These are phyloP conservation scores for Erythrophleum ivorense DNA, from an alignment of 331 rosid species.

Conservation along the genomic window DNA sequence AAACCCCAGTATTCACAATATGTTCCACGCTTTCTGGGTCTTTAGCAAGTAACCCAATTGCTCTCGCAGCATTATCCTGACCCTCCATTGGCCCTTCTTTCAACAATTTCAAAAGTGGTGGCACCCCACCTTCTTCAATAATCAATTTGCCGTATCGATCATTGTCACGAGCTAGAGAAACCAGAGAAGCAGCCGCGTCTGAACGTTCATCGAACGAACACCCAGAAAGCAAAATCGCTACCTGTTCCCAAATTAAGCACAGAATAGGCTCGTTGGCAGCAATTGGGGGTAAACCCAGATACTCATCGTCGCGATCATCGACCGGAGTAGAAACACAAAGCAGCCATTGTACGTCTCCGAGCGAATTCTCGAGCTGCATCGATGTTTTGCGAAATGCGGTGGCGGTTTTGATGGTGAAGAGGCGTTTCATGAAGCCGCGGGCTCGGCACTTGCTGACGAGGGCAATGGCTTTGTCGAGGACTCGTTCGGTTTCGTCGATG, in stretches of 20 bases:
- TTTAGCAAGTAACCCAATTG: constrained; percentile 66
- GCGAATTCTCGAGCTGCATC: constrained; percentile 64
- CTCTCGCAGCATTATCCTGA: constrained; percentile 68
- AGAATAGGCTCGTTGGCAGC: constrained; percentile 76
- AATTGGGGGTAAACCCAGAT: constrained; percentile 76
- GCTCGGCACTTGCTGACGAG: constrained; percentile 69
- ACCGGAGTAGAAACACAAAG: constrained; percentile 66
- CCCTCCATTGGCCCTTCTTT: constrained; percentile 70
- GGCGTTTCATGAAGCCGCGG: constrained; percentile 55
- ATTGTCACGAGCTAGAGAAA: constrained; percentile 69
- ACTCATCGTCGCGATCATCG: constrained; percentile 68
- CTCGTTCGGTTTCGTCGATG: constrained; percentile 75
- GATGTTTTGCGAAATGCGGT: constrained; percentile 60
- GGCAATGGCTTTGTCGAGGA: constrained; percentile 64
- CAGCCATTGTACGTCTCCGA: constrained; percentile 80
- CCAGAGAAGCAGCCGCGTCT: constrained; percentile 71
- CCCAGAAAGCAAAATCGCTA: constrained; percentile 54
- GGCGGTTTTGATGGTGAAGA: constrained; percentile 74
- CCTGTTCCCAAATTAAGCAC: constrained; percentile 75
- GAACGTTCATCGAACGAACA: constrained; percentile 56
- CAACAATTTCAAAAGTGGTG: constrained; percentile 56
- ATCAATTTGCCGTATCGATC: constrained; percentile 70
- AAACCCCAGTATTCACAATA: constrained; percentile 69
- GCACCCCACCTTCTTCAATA: constrained; percentile 76
- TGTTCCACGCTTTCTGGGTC: constrained; percentile 77